Base-by-base conservation (phyloP, 768 basidiomycete genomes). In the Lentinula aciculospora region DNA sequence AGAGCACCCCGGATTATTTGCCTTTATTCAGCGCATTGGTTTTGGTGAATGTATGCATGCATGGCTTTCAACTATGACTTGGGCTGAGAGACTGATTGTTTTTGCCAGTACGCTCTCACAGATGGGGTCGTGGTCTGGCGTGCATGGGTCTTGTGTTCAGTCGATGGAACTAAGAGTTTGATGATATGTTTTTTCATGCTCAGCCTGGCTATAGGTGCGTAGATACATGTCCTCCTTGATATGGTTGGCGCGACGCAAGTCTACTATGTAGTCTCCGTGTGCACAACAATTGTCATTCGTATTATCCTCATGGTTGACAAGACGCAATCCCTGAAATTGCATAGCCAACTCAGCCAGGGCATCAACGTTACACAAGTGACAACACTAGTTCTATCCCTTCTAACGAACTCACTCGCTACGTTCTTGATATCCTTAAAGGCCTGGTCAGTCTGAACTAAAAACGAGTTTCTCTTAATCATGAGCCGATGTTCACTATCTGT, bases 301-400 rank as follows among this genome's bases (percentile, higher is more conserved):
- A 57, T 57, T 15, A 27, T 29, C 25, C 29, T 50, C 9, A 21
- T 42, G 9, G 28, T 42, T 19, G 19, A 21, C 29, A 32, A 27
- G 23, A 40, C 10, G 12, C 27, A 6, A 10, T 36, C 45, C 8
- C 1, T 56, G 7, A 54, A 58, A 0, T 15, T 27, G 4, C 15
- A 34, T 45, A 60, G 28, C 42, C 45, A 36, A 23, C 7, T 64
- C 3, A 21, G 2, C 10, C 31, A 19, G 10, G 61, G 54, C 5
- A 60, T 63, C 47, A 23, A 64, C 34, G 29, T 55, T 21, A 50
- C 60, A 5, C 65, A 66, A 17, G 53, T 61, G 6, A 17, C 50
- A 1, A 59, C 15, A 4, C 19, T 63, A 2, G 36, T 36, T 6
- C 21, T 58, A 29, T 65, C 64, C 0, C 32, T 65, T 1, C 4